Conservation (phyloP, 2,329 filamentous ascomycete genomes). For the Triangularia verruculosa region DNA sequence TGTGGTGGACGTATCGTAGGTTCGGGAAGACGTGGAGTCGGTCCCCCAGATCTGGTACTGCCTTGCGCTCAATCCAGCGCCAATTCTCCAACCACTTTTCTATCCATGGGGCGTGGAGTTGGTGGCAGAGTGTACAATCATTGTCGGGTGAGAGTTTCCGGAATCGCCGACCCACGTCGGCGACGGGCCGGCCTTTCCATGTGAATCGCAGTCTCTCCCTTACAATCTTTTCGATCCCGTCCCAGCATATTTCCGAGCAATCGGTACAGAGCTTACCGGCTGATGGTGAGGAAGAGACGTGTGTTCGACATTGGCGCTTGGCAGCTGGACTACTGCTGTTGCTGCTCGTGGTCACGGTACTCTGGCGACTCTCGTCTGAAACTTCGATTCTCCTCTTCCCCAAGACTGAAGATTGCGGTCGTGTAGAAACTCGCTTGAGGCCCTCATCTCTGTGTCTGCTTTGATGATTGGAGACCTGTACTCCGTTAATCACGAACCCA, state of each 20-base stretch:
- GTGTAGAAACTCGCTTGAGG: not conserved
- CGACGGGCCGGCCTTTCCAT: slow-evolving; percentile 7
- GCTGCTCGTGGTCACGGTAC: not conserved
- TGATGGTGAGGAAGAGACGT: not conserved
- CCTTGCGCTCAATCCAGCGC: slow-evolving; percentile 12
- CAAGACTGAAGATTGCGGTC: not conserved
- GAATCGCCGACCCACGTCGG: slow-evolving; percentile 8
- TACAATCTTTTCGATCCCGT: slow-evolving; percentile 3
- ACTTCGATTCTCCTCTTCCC: slow-evolving; percentile 5
- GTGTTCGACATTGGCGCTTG: slow-evolving; percentile 4
- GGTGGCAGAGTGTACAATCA: slow-evolving; percentile 6
- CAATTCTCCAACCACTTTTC: slow-evolving; percentile 3
- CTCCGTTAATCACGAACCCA: not conserved
- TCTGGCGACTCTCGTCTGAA: slow-evolving; percentile 3
- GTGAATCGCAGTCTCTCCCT: slow-evolving; percentile 9
- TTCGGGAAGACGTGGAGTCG: slow-evolving; percentile 13
- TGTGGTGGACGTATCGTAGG: slow-evolving; percentile 6
- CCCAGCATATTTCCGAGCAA: slow-evolving; percentile 9
- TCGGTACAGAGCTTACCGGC: slow-evolving; percentile 7
- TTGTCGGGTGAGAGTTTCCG: slow-evolving; percentile 5
- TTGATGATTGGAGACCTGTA: not conserved
- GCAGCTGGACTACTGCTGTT: not conserved
- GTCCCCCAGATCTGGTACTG: slow-evolving; percentile 3
- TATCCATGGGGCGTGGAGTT: slow-evolving; percentile 13
- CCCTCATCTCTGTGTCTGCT: slow-evolving; percentile 2